Base-by-base conservation (phyloP, 73 alveolate species). In the Paramecium sexaurelia region DNA sequence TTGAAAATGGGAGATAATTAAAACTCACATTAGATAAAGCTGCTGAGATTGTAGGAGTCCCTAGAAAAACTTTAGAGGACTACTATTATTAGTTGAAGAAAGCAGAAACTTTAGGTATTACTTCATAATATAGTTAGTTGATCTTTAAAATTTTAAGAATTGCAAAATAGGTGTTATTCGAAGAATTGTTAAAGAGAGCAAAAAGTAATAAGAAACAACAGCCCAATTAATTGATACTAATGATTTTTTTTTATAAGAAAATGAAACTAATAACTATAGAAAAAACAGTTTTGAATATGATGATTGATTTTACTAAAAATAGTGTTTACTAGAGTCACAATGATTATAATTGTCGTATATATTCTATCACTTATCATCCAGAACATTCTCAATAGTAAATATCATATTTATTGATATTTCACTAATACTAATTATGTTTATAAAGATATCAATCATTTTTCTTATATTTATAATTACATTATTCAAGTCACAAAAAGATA, bases 1-100 rank as follows among this genome's bases (percentile, higher is more conserved):
- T 22, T 19, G 90, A 67, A 40, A 69, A 69, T 69, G 94, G 94
- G 11, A 67, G 73, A 37, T 27, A 33, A 19, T 29, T 41, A n/a
- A 88, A 88, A 88, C 47, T 67, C 27, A 88, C 85, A 29, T 47
- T 88, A 39, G 91, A 88, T 69, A 56, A 88, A 43, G 94, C 94
- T 20, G 94, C 94, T 29, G 87, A 88, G 33, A 56, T 36, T 0
- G 87, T 88, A 24, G 94, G 94, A 20, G 87, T 88, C 36, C 87
- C 94, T 40, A 55, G 91, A 41, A 88, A 88, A 88, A 88, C 94
- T n/a, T 87, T 88, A n/a, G 94, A 88, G 35, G 94, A 88, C 45
- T 88, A 88, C 56, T 88, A 88, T 40, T 88, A 68, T 19, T 22
- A 88, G 19, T 73, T 88, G 33, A 75, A 82, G 35, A 75, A 82